Conservation (phyloP, 1,284 basidiomycete species). For the Pholiota adiposa region DNA sequence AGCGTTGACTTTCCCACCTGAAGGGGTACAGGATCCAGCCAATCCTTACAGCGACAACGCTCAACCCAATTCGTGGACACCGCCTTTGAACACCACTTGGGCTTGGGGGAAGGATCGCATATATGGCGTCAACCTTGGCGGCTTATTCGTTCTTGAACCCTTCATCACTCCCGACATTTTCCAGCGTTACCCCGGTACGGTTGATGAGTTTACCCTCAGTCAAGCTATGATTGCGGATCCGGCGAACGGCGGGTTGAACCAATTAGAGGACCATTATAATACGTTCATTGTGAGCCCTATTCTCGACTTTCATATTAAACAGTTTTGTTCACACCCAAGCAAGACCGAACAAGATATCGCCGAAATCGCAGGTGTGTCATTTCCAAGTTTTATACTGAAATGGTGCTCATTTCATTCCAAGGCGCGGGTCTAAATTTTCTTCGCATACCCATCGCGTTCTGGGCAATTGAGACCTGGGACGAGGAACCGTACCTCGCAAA, state of each 20-base stretch:
- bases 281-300: slow-evolving; percentile 70
- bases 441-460: slow-evolving; percentile 82
- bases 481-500: slow-evolving; percentile 76
- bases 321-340: slow-evolving; percentile 4
- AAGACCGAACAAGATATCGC: slow-evolving; percentile 90
- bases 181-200: slow-evolving; percentile 63
- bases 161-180: slow-evolving; percentile 83
- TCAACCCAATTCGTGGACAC: slow-evolving; percentile 73
- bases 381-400: background rate
- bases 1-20: background rate
- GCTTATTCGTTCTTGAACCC: slow-evolving; percentile 74
- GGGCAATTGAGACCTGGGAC: slow-evolving; percentile 81
- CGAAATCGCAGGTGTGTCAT: slow-evolving; percentile 68
- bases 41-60: slow-evolving; percentile 77
- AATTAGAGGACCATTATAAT: slow-evolving; percentile 79
- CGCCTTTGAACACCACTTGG: slow-evolving; percentile 73
- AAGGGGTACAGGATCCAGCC: slow-evolving; percentile 60
- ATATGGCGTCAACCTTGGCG: slow-evolving; percentile 77
- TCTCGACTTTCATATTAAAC: slow-evolving; percentile 1
- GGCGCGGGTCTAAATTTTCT: slow-evolving; percentile 86
- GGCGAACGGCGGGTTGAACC: slow-evolving; percentile 55
- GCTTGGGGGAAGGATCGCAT: slow-evolving; percentile 68
- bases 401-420: background rate
- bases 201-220: slow-evolving; percentile 81
- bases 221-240: slow-evolving; percentile 66